These are phyloP conservation scores for Euphorbia celastroides DNA, from an alignment of 441 rosid species.

Conservation along the genomic window DNA sequence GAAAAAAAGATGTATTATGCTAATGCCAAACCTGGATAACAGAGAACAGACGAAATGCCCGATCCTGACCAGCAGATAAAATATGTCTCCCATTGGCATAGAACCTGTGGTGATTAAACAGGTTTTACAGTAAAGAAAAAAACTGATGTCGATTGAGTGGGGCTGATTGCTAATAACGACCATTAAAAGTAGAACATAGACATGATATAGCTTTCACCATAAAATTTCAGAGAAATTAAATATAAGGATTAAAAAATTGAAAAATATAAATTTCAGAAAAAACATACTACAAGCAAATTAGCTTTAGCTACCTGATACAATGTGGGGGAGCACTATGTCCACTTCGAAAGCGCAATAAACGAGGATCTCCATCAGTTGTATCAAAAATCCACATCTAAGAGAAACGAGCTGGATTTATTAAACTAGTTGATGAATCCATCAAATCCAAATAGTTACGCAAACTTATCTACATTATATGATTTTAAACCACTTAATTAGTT, in stretches of 20 bases:
- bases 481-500: no score
- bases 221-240: neutral
- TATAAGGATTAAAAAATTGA: neutral
- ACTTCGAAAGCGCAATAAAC: constrained; percentile 87
- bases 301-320: constrained; percentile 66
- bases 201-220: neutral
- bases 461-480: no score
- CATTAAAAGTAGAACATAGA: constrained; percentile 7
- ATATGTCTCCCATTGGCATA: constrained; percentile 97
- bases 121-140: neutral
- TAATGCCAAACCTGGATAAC: constrained; percentile 60
- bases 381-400: constrained; percentile 95
- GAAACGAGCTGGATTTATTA: neutral
- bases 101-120: constrained; percentile 43
- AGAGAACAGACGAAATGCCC: constrained; percentile 93
- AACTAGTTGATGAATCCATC: neutral
- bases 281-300: neutral
- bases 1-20: neutral
- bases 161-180: neutral
- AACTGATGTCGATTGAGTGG: no score
- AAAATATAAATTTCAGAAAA: neutral
- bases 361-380: constrained; percentile 94
- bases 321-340: constrained; percentile 99
- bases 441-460: no score
- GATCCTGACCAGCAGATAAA: constrained; percentile 97